A percentile compares a stretch with the other conserved stretches of the same genome.
These are phyloP conservation scores for Rosellinia necatrix DNA, from an alignment of 2,329 filamentous ascomycete species.

Conservation along the genomic window DNA sequence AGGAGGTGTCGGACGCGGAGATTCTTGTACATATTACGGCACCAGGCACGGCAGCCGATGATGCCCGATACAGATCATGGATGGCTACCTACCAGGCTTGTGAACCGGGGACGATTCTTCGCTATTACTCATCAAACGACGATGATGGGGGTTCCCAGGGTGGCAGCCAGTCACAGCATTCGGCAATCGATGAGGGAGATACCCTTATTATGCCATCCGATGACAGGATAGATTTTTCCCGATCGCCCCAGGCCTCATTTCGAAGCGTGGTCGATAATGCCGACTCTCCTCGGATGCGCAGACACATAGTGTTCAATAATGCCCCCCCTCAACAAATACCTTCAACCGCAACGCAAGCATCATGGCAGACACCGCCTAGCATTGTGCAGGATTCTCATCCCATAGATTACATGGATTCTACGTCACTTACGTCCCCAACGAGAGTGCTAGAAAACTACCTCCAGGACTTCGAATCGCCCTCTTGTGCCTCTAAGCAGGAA, in stretches of 20 bases:
- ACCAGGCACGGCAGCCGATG: slow-evolving; percentile 53
- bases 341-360: slow-evolving; percentile 36
- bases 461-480: slow-evolving; percentile 41
- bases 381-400: slow-evolving; percentile 61
- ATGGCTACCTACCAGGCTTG: slow-evolving; percentile 58
- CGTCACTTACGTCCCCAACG: slow-evolving; percentile 52
- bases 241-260: slow-evolving; percentile 49
- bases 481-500: slow-evolving; percentile 18
- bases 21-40: slow-evolving; percentile 62
- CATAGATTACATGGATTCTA: slow-evolving; percentile 39
- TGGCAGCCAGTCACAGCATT: not conserved
- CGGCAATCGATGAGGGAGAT: slow-evolving; percentile 13
- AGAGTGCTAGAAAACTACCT: slow-evolving; percentile 56
- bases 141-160: not conserved
- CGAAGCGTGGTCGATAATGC: slow-evolving; percentile 51
- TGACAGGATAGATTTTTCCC: slow-evolving; percentile 25
- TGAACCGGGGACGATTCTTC: slow-evolving; percentile 13
- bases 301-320: slow-evolving; percentile 1
- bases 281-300: slow-evolving; percentile 40
- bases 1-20: slow-evolving; percentile 47
- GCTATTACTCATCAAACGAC: not conserved
- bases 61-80: slow-evolving; percentile 54
- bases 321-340: slow-evolving; percentile 5
- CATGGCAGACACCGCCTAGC: slow-evolving; percentile 53
- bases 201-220: slow-evolving; percentile 11